A percentile compares a stretch with the other conserved stretches of the same genome.
Evolutionary conservation across 176 grass and related monocot species (phyloP).

Genomic region (Triticum aestivum): IWGSC_CS_RefSeq_v2.1 NC_057802.1:45151058-45151557

Average conservation of each 20-base stretch:
- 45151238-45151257: neutral
- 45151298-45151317: neutral
- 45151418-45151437: constrained; percentile 6
- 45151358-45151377: constrained; percentile 13
- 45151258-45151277: neutral
- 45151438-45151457: neutral
- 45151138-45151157: neutral
- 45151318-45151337: neutral
- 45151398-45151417: neutral
- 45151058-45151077: too few relatives aligned
- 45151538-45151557: neutral
- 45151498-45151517: neutral
- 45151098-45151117: too few relatives aligned
- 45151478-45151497: neutral
- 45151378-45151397: neutral
- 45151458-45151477: neutral
- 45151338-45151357: constrained; percentile 5
- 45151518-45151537: neutral
- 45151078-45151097: too few relatives aligned
- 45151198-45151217: neutral
- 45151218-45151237: neutral
- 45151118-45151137: neutral
- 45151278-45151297: neutral
- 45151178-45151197: neutral
- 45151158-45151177: neutral